A percentile compares a stretch with the other conserved stretches of the same genome.
Evolutionary conservation across 768 basidiomycete genomes (phyloP).

Genomic region (Leccinum disarticulatum): DNA sequence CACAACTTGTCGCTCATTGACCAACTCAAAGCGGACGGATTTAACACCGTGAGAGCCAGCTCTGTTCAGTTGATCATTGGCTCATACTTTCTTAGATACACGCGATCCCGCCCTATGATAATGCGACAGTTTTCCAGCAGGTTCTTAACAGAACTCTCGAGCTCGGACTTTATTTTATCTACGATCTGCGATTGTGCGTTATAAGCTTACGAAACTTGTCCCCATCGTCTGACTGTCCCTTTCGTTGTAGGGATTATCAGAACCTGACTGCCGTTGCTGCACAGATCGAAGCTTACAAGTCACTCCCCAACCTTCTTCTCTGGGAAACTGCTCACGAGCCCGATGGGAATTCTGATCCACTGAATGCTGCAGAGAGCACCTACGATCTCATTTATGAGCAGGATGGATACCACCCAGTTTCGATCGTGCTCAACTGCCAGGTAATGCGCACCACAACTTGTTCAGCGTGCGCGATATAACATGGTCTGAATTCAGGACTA

Average conservation of each 20-base stretch:
- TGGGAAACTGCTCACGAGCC: constrained; percentile 78
- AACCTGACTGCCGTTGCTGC: constrained; percentile 58
- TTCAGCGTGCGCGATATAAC: not conserved
- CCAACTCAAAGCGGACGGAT: constrained; percentile 58
- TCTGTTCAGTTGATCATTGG: not conserved
- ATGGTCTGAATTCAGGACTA: constrained; percentile 46
- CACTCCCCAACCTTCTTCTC: constrained; percentile 62
- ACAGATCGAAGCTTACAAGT: constrained; percentile 64
- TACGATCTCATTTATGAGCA: constrained; percentile 47
- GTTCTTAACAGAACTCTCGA: constrained; percentile 17
- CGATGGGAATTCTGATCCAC: constrained; percentile 65
- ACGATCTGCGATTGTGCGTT: constrained; percentile 67
- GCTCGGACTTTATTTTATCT: constrained; percentile 60
- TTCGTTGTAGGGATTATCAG: constrained; percentile 48
- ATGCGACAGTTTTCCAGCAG: constrained; percentile 40
- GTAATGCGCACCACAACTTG: not conserved
- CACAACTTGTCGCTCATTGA: constrained; percentile 52
- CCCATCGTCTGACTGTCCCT: not conserved
- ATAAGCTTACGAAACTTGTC: not conserved
- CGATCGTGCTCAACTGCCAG: constrained; percentile 52
- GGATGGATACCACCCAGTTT: constrained; percentile 60
- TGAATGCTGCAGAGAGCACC: constrained; percentile 50
- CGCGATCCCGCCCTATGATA: constrained; percentile 65
- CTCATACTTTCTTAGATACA: constrained; percentile 55
- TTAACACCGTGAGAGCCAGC: constrained; percentile 21